Conservation (phyloP, 1,284 basidiomycete species). For the Ustilago shanxiensis region DNA sequence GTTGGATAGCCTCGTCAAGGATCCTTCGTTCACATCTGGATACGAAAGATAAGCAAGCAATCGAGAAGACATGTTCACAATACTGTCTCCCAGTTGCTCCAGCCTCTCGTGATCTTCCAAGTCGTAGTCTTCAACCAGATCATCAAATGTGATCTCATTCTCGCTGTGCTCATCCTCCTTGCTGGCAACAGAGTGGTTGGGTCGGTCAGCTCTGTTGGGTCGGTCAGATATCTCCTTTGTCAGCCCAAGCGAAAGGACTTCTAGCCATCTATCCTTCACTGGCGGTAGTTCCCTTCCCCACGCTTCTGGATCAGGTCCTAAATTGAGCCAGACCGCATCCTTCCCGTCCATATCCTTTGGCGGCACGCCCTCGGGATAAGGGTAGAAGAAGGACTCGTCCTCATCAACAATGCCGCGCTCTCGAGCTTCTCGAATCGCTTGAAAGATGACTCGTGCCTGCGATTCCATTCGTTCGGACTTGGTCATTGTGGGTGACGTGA, state of each 20-base stretch:
- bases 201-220: no score
- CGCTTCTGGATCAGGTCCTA: slow-evolving; percentile 42
- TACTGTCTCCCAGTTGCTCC: slow-evolving; percentile 52
- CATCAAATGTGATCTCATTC: slow-evolving; percentile 15
- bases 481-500: slow-evolving; percentile 17
- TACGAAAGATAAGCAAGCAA: slow-evolving; percentile 45
- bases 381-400: slow-evolving; percentile 54
- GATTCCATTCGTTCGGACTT: slow-evolving; percentile 52
- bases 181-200: neutral
- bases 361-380: slow-evolving; percentile 40
- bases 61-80: slow-evolving; percentile 54
- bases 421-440: slow-evolving; percentile 44
- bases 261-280: slow-evolving; percentile 50
- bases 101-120: slow-evolving; percentile 51
- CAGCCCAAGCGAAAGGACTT: slow-evolving; percentile 44
- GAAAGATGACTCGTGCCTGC: slow-evolving; percentile 49
- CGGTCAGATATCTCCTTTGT: slow-evolving; percentile 31
- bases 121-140: slow-evolving; percentile 50
- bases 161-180: neutral
- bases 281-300: slow-evolving; percentile 44
- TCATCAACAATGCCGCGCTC: slow-evolving; percentile 49
- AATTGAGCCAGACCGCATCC: slow-evolving; percentile 42
- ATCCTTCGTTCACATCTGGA: slow-evolving; percentile 52
- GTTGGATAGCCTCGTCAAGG: slow-evolving; percentile 39
- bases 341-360: slow-evolving; percentile 27